phyloP scores from a whole-genome alignment of 1,139 yeast genomes.

The Meyerozyma guilliermondii region DNA sequence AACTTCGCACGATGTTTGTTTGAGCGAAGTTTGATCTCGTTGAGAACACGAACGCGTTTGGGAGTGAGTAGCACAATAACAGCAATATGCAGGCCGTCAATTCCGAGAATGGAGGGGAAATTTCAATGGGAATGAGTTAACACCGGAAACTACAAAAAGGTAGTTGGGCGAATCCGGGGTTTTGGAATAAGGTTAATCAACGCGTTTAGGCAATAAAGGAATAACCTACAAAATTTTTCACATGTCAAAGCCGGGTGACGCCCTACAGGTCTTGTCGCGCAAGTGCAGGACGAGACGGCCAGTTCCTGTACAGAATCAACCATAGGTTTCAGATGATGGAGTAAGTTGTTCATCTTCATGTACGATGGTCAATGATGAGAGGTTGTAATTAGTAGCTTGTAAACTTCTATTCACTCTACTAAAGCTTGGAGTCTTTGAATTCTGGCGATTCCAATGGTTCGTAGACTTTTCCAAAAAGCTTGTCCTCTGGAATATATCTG shows the following conservation, averaged over 20 bases:
- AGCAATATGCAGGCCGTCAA: background rate
- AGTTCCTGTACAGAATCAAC: too few species aligned
- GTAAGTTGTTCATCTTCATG: too few species aligned
- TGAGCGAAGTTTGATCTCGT: slow-evolving; percentile 2
- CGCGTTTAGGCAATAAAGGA: too few species aligned
- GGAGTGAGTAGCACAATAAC: slow-evolving; percentile 2
- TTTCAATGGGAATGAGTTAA: background rate
- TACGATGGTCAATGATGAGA: too few species aligned
- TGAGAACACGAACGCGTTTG: slow-evolving; percentile 2
- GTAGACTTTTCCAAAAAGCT: slow-evolving; percentile 32
- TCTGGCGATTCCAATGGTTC: slow-evolving; percentile 33
- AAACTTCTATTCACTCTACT: slow-evolving; percentile 1
- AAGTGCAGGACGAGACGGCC: too few species aligned
- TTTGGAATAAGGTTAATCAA: too few species aligned
- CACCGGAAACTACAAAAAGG: background rate
- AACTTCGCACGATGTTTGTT: slow-evolving; percentile 1
- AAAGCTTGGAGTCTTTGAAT: slow-evolving; percentile 25
- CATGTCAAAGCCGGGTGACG: too few species aligned
- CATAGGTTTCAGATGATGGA: too few species aligned
- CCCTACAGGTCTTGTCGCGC: too few species aligned
- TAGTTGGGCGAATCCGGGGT: too few species aligned
- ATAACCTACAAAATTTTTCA: too few species aligned
- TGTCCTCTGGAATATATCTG: slow-evolving; percentile 30
- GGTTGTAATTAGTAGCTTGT: background rate
- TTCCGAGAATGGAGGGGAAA: background rate